phyloP scores from a whole-genome alignment of 192 early-diverging fungal species.

The Funneliformis mosseae region DNA sequence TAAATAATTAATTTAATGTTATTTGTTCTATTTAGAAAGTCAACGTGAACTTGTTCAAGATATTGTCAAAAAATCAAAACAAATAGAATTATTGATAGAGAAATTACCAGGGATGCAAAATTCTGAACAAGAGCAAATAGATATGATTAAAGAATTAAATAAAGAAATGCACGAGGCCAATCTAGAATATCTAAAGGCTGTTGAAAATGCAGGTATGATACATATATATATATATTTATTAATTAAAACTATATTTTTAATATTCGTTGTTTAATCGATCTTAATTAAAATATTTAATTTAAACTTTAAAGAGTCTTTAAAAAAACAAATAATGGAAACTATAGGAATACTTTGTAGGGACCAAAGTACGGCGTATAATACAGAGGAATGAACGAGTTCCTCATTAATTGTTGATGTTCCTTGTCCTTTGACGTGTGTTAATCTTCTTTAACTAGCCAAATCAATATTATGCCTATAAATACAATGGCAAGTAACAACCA shows the following conservation, averaged over 20 bases:
- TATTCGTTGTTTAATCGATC: not conserved
- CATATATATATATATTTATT: too few species aligned
- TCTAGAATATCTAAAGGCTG: constrained; percentile 40
- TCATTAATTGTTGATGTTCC: not conserved
- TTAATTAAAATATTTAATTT: constrained; percentile 22
- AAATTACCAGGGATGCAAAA: constrained; percentile 43
- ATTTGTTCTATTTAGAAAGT: constrained; percentile 29
- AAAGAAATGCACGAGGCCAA: constrained; percentile 42
- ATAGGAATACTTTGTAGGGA: constrained; percentile 41
- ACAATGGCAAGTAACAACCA: constrained; percentile 25
- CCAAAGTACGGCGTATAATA: constrained; percentile 21
- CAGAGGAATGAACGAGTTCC: not conserved
- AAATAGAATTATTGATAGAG: constrained; percentile 47
- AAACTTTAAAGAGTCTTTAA: constrained; percentile 30
- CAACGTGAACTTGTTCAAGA: constrained; percentile 43
- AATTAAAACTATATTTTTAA: not conserved
- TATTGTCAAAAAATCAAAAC: constrained; percentile 43
- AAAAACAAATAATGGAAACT: constrained; percentile 39
- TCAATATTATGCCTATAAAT: not conserved
- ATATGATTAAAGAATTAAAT: constrained; percentile 37
- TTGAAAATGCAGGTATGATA: constrained; percentile 37
- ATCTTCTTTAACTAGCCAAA: constrained; percentile 8
- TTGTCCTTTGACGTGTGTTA: not conserved
- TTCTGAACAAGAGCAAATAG: constrained; percentile 46
- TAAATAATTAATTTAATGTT: not conserved